These are phyloP conservation scores for Rutidosis leptorrhynchoides DNA, from an alignment of 129 eudicot species.

Conservation along the genomic window DNA sequence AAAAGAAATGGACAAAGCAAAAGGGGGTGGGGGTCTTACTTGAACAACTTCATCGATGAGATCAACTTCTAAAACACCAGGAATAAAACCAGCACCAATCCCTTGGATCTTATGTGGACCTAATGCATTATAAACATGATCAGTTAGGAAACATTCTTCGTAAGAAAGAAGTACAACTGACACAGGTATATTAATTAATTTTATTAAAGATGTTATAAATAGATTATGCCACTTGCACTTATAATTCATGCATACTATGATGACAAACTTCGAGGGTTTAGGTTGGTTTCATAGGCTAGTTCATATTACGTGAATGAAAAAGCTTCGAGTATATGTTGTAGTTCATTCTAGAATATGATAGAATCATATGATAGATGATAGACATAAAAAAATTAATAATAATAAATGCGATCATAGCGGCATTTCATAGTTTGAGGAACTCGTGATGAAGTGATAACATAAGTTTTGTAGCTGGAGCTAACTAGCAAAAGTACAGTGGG, in stretches of 20 bases:
- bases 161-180: constrained; percentile 14
- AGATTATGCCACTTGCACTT: constrained; percentile 10
- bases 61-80: constrained; percentile 65
- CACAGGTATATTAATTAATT: constrained; percentile 11
- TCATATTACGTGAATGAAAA: neutral
- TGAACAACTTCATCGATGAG: constrained; percentile 83
- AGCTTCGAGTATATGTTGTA: neutral
- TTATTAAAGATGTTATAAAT: constrained; percentile 3
- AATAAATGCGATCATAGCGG: neutral
- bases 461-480: constrained; percentile 8
- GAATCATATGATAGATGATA: neutral
- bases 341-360: constrained; percentile 1
- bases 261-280: neutral
- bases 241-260: neutral
- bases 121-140: constrained; percentile 29
- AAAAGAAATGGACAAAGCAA: constrained; percentile 10
- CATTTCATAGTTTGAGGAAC: neutral
- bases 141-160: neutral
- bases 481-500: neutral
- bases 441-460: neutral
- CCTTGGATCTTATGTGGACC: constrained; percentile 99
- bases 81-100: constrained; percentile 89
- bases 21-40: constrained; percentile 43
- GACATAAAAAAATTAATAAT: neutral
- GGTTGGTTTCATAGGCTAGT: neutral